Evolutionary conservation across 768 basidiomycete genomes (phyloP).

Genomic region (Tephrocybe sp.): DNA sequence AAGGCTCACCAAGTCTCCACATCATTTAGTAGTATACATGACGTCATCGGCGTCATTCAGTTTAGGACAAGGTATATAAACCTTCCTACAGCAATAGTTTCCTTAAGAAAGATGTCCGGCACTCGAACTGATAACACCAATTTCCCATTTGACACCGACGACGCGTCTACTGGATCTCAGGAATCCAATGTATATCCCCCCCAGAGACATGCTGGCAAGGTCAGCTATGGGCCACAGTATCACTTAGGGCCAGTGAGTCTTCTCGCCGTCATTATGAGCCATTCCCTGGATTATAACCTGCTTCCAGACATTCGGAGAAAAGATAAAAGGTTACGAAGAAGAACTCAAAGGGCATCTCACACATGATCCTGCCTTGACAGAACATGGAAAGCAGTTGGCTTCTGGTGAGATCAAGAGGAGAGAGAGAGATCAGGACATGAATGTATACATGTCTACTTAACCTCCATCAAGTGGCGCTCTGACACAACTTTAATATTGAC

Average conservation of each 20-base stretch:
- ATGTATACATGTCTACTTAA: slow-evolving; percentile 2
- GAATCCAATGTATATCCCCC: slow-evolving; percentile 28
- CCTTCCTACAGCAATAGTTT: neutral
- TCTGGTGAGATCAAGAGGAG: slow-evolving; percentile 31
- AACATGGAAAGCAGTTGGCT: slow-evolving; percentile 27
- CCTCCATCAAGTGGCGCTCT: neutral
- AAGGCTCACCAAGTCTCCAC: too few species aligned
- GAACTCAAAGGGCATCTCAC: slow-evolving; percentile 32
- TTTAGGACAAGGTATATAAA: neutral
- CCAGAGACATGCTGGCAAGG: slow-evolving; percentile 41
- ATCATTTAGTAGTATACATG: too few species aligned
- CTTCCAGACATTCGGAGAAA: slow-evolving; percentile 28
- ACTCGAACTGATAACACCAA: too few species aligned
- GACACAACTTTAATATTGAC: too few species aligned
- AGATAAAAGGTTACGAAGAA: slow-evolving; percentile 29
- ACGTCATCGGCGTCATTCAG: slow-evolving; percentile 6
- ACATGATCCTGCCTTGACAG: slow-evolving; percentile 21
- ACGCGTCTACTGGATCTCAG: neutral
- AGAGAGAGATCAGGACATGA: slow-evolving; percentile 24
- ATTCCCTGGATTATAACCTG: neutral
- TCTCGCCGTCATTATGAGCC: neutral
- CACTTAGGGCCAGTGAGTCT: slow-evolving; percentile 28
- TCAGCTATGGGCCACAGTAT: slow-evolving; percentile 43
- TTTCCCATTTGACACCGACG: too few species aligned
- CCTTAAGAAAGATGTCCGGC: too few species aligned